Evolutionary conservation across 169 alveolate genomes (phyloP).

Genomic region (Eimeria sp.): DNA sequence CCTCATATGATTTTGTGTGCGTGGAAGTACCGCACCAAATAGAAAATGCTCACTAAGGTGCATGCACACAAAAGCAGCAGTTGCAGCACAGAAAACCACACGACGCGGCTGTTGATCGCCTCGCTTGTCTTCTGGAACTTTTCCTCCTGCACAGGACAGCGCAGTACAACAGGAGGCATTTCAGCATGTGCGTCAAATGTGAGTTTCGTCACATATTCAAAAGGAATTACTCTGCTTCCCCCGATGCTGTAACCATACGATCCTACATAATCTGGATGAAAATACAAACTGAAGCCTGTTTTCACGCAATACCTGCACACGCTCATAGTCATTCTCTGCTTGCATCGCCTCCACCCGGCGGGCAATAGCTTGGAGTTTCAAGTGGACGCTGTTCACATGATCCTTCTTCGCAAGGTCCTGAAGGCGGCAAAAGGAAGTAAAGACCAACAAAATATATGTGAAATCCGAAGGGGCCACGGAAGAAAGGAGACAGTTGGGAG

Average conservation of each 20-base stretch:
- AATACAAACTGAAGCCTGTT: no score
- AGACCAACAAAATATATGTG: background rate
- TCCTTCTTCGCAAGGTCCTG: slow-evolving; percentile 82
- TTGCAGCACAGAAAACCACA: slow-evolving; percentile 79
- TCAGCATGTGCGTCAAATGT: background rate
- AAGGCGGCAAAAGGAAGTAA: background rate
- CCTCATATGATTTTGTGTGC: slow-evolving; percentile 69
- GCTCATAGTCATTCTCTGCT: slow-evolving; percentile 81
- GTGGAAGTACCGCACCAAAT: slow-evolving; percentile 81
- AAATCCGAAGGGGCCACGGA: background rate
- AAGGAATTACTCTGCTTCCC: no score
- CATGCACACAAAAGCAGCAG: slow-evolving; percentile 65
- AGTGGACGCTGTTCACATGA: slow-evolving; percentile 67
- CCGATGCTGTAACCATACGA: no score
- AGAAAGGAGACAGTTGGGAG: no score
- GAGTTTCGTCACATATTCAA: no score
- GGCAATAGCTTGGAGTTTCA: slow-evolving; percentile 69
- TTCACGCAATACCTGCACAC: slow-evolving; percentile 80
- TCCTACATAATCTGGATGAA: no score
- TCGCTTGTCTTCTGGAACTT: slow-evolving; percentile 53
- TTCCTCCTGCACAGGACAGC: slow-evolving; percentile 71
- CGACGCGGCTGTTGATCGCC: slow-evolving; percentile 75
- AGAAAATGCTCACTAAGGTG: slow-evolving; percentile 66
- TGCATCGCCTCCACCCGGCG: slow-evolving; percentile 79
- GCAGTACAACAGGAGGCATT: background rate